Percentiles rank a stretch among this genome's conserved stretches.
Conservation (phyloP, 2,329 filamentous ascomycete species). For the Bipolaris zeicola region DNA sequence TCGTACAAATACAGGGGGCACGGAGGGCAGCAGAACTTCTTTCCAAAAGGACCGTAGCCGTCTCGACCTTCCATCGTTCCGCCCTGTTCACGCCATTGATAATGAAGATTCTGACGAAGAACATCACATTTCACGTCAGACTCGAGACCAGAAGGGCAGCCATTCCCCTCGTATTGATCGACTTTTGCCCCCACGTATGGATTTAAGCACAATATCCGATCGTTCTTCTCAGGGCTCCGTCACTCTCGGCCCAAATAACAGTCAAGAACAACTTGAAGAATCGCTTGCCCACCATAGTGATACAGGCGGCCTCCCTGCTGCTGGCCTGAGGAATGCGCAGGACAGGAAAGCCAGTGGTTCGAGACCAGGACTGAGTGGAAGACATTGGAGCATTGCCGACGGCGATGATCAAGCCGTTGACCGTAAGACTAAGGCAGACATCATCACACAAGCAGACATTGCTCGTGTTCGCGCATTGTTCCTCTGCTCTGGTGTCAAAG, state of each 20-base stretch:
- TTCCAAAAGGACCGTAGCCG: constrained; percentile 37
- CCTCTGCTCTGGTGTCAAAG: constrained; percentile 86
- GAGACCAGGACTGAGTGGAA: constrained; percentile 48
- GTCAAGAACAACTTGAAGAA: constrained; percentile 38
- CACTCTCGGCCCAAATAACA: constrained; percentile 27
- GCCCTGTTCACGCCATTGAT: constrained; percentile 33
- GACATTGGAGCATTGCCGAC: constrained; percentile 65
- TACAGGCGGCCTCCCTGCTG: constrained; percentile 36
- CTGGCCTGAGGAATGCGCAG: constrained; percentile 31
- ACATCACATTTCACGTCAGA: constrained; percentile 52
- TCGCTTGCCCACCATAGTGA: constrained; percentile 42
- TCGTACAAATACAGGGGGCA: constrained; percentile 34
- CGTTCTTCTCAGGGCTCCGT: constrained; percentile 28
- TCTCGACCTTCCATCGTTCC: constrained; percentile 46
- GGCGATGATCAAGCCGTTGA: constrained; percentile 38
- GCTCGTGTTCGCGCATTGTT: constrained; percentile 78
- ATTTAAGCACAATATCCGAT: constrained; percentile 44
- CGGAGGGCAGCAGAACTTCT: constrained; percentile 27
- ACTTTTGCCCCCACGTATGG: constrained; percentile 58
- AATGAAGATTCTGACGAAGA: constrained; percentile 31
- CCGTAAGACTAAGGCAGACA: constrained; percentile 31
- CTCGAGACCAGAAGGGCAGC: constrained; percentile 43
- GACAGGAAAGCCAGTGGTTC: constrained; percentile 33
- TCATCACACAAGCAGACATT: constrained; percentile 68
- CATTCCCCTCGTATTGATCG: constrained; percentile 52